Conservation (phyloP, 257 asterid genomes). For the Nyctanthes arbortristis region DNA sequence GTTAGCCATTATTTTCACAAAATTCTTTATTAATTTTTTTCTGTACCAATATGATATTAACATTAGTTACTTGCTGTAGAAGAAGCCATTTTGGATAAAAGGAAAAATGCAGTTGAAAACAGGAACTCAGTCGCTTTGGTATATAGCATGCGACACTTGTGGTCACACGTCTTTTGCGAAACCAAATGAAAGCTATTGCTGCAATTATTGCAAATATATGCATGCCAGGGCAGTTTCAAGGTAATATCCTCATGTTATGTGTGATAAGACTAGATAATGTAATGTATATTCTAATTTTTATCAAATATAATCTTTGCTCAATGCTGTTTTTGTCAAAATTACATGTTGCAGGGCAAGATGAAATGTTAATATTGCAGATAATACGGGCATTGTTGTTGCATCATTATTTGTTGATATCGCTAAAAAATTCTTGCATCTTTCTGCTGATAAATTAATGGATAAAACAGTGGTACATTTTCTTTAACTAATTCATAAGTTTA, state of each 20-base stretch:
- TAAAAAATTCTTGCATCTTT: neutral
- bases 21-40: too few species aligned
- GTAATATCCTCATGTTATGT: neutral
- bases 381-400: neutral
- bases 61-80: too few species aligned
- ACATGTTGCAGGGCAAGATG: neutral
- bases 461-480: too few species aligned
- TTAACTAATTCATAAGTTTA: too few species aligned
- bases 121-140: neutral
- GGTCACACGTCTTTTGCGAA: neutral
- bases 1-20: neutral
- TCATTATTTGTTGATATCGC: neutral
- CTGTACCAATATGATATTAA: too few species aligned
- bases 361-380: neutral
- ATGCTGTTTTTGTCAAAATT: neutral
- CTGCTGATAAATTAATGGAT: too few species aligned
- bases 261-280: neutral
- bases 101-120: neutral
- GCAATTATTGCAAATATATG: neutral
- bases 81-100: neutral
- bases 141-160: neutral
- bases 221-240: neutral
- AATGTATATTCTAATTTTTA: too few species aligned
- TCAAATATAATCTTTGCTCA: too few species aligned
- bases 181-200: neutral